Evolutionary conservation across 352 stramenopile species (phyloP).

Genomic region (Globisporangium ultimum): DNA sequence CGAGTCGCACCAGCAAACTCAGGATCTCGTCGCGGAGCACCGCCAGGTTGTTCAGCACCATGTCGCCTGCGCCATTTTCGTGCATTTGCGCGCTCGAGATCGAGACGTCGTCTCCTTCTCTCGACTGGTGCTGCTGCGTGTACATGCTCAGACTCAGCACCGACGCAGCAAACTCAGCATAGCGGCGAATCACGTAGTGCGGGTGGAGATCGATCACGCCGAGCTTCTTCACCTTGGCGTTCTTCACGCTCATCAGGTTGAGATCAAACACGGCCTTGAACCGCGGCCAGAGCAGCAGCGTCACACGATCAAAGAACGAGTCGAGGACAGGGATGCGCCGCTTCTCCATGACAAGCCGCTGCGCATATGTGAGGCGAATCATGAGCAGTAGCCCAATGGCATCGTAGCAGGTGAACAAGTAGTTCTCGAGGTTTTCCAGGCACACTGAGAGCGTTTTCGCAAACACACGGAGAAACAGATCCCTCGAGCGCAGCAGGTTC

Average conservation of each 20-base stretch:
- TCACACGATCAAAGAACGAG: conserved; percentile 95
- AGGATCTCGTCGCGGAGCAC: conserved; percentile 82
- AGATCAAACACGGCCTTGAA: conserved; percentile 97
- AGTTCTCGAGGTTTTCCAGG: conserved; percentile 98
- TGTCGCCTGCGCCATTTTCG: conserved; percentile 86
- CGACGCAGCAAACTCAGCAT: conserved; percentile 96
- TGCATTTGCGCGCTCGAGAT: conserved; percentile 74
- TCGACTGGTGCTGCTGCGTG: conserved; percentile 37
- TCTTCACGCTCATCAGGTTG: conserved; percentile 91
- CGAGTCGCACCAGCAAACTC: conserved; percentile 74
- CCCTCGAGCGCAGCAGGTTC: conserved; percentile 60
- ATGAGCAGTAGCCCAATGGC: conserved; percentile 97
- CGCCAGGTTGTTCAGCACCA: conserved; percentile 93
- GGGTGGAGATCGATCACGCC: conserved; percentile 94
- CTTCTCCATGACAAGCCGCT: conserved; percentile 82
- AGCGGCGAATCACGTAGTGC: conserved; percentile 96
- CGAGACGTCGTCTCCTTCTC: conserved; percentile 23
- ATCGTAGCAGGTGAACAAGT: conserved; percentile 97
- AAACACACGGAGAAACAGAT: conserved; percentile 96
- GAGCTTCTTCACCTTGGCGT: conserved; percentile 87
- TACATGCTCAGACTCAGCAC: conserved; percentile 91
- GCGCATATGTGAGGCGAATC: conserved; percentile 94
- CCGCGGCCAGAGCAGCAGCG: conserved; percentile 95
- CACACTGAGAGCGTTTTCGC: conserved; percentile 93
- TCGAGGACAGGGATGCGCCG: conserved; percentile 90